Evolutionary conservation across 805 yeast genomes (phyloP), one percentile per base, ranked within the genome.

Genomic region (Lipomyces chichibuensis): DNA sequence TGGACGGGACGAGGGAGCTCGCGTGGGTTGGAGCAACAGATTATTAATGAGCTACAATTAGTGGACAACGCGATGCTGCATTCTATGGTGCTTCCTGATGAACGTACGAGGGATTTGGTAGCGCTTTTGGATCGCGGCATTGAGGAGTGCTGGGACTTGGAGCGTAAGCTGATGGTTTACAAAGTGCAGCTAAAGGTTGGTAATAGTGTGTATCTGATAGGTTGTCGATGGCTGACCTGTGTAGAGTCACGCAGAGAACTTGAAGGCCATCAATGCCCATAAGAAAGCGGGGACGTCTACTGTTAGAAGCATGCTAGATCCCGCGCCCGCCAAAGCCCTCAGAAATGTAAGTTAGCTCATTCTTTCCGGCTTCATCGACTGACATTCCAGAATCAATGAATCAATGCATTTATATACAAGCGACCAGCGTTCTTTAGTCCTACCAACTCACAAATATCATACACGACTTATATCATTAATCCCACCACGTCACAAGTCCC

Each of bases 401-500:
- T n/a, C n/a, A n/a, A n/a, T 35, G 39, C 39, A 35, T 35, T 35
- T 35, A 35, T 11, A 35, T 35, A 35, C 39, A 35, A 35, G 13
- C 17, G 39, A 27, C 29, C 29, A 27, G 29, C 29, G 29, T 27
- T 27, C 29, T 27, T 27, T 27, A 3, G 4, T 3, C 29, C 29
- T 5, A 27, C 13, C 17, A 35, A 35, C 13, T 9, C 39, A 14
- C 39, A 14, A 35, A 43, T 43, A 43, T 43, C 49, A n/a, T 43
- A 43, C 49, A 43, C 3, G 14, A 4, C 39, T 9, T 35, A 35
- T 43, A 43, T 13, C 32, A 39, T 76, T 75, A 88, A 74, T 90
- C 96, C 99, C 99, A 94, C 99, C 99, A 95, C 64, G 93, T 86
- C 53, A 91, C 88, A 73, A 96, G 87, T 3, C 99, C 99, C 96